These are phyloP conservation scores for Geopyxis carbonaria DNA, from an alignment of 495 filamentous ascomycete species.

Conservation along the genomic window DNA sequence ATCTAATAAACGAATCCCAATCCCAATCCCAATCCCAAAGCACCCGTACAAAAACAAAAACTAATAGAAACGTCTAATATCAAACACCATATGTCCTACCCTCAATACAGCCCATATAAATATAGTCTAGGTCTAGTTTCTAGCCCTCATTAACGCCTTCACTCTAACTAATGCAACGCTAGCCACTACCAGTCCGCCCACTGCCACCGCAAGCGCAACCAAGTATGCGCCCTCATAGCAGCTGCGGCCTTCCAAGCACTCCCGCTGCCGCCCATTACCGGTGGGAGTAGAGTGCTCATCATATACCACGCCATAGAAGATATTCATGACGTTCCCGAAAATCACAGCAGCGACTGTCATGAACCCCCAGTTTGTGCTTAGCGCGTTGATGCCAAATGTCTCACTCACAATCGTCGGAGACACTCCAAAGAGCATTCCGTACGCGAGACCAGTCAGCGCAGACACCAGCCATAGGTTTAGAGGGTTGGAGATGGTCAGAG, in stretches of 20 bases:
- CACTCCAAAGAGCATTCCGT: conserved; percentile 89
- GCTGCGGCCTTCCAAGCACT: neutral
- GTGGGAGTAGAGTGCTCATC: neutral
- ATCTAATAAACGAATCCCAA: too few relatives aligned
- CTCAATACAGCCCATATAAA: too few relatives aligned
- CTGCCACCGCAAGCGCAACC: neutral
- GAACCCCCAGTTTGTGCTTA: conserved; percentile 82
- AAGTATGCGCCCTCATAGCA: conserved; percentile 6
- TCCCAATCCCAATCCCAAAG: too few relatives aligned
- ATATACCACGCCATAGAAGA: conserved; percentile 48
- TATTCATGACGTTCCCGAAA: conserved; percentile 78
- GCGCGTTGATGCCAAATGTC: conserved; percentile 74
- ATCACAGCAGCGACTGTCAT: conserved; percentile 81
- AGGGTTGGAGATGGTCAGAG: conserved; percentile 62
- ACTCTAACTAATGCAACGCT: too few relatives aligned
- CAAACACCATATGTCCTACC: too few relatives aligned
- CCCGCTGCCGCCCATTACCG: neutral
- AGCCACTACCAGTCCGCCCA: neutral
- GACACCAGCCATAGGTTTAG: conserved; percentile 63
- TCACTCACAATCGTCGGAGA: conserved; percentile 80
- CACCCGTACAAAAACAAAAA: too few relatives aligned
- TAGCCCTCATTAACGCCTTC: too few relatives aligned
- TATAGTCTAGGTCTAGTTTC: too few relatives aligned
- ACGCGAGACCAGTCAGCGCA: conserved; percentile 67
- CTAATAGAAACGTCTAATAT: too few relatives aligned